Base-by-base conservation (phyloP, 163 green algal genomes). In the Chlorella variabilis region DNA sequence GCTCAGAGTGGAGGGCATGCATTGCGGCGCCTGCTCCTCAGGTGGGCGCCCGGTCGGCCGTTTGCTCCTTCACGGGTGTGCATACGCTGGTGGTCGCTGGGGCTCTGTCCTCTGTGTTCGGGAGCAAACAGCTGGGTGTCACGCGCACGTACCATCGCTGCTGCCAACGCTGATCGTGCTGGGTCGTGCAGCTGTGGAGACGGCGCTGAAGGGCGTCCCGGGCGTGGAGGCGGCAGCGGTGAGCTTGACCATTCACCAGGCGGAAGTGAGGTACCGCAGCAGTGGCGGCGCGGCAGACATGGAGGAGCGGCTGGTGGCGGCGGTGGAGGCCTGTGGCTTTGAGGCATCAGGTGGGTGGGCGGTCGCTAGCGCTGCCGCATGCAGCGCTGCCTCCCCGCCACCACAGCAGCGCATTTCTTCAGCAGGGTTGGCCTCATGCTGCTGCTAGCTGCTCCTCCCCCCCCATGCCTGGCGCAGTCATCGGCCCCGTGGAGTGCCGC, bases 301-400 rank as follows among this genome's bases (percentile, higher is more conserved):
- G 8, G 33, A 82, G 69, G 80, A 73, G 25, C 80, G 78, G 33
- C 79, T 98, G 41, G 77, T 97, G 31, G 78, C 77, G 9, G 89
- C 91, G 8, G 87, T 98, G 21, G 91, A 97, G 77, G 90, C 93
- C 58, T 81, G 85, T 27, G 95, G 94, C 33, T 98, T 98, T 81
- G 92, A 94, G 17, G 92, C 87, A n/a, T 59, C 73, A 49, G 70
- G 70, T 65, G 45, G 33, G 42, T 27, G 27, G 4, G 0, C 41
- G 23, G 11, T 51, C 36, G n/a, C 2, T 1, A 3, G 36, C 4
- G 25, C 4, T 31, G n/a, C 20, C 18, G 5, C 7, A 21, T 2
- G 21, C 2, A 51, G 13, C 49, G 63, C 21, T 51, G 34, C 31
- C 13, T 20, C 20, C 66, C 6, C 1, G 39, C 39, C 4, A 23